Evolutionary conservation across 2,329 filamentous ascomycete genomes (phyloP).

Genomic region (Chaetothyriales sp.): DNA sequence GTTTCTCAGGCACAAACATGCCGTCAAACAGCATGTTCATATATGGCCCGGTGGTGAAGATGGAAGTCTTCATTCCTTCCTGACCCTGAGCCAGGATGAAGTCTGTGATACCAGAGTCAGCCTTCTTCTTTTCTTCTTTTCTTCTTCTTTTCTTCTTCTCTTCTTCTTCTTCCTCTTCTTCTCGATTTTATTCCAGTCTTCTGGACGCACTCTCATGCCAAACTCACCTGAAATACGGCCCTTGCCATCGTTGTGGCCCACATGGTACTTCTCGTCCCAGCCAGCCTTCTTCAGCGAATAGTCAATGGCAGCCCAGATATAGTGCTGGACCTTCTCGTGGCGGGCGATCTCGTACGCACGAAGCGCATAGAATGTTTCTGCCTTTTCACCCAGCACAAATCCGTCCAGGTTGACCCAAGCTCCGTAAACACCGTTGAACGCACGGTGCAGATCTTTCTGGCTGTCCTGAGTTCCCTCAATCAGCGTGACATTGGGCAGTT

Average conservation of each 20-base stretch:
- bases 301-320: conserved; percentile 35
- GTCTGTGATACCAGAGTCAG: background rate
- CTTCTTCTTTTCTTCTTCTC: too few species aligned
- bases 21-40: conserved; percentile 4
- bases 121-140: too few species aligned
- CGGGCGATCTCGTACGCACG: conserved; percentile 24
- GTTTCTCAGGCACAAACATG: conserved; percentile 1
- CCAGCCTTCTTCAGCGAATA: conserved; percentile 33
- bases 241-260: conserved; percentile 35
- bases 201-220: too few species aligned
- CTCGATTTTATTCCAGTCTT: too few species aligned
- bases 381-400: conserved; percentile 38
- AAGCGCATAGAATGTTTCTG: conserved; percentile 31
- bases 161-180: too few species aligned
- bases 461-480: conserved; percentile 33
- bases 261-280: conserved; percentile 30
- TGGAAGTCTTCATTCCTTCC: conserved; percentile 1
- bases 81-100: conserved; percentile 1
- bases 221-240: conserved; percentile 22
- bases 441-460: conserved; percentile 29
- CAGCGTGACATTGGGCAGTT: conserved; percentile 31
- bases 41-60: conserved; percentile 4
- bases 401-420: conserved; percentile 40
- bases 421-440: conserved; percentile 30
- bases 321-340: conserved; percentile 24